Base-by-base conservation (phyloP, 2,329 filamentous ascomycete species). In the Lasiodiplodia citricola region DNA sequence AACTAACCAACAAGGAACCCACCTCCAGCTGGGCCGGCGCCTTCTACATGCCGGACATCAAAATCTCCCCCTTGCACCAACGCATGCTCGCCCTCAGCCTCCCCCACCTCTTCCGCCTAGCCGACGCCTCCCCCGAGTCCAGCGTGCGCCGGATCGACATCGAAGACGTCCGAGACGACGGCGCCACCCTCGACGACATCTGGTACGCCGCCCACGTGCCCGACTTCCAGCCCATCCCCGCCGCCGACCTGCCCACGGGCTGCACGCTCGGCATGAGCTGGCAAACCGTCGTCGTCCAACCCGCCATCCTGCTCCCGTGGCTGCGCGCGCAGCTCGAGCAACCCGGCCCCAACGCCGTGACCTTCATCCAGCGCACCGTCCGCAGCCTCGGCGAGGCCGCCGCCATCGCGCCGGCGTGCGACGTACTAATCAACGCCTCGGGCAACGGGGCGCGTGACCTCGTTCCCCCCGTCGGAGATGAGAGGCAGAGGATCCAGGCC, bases 21-120 rank as follows among this genome's bases (percentile, higher is more conserved):
- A 8, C 4, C 13, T 2, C 51, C 2, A 57, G 55, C 6, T 79
- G 74, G 74, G 78, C 78, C 0, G 77, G 78, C n/a, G 78, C 74
- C 10, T 71, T 71, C 52, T 78, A 73, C 69, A 70, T 79, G 8
- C 73, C 74, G 6, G 71, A 75, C 37, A 63, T 70, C 55, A 47
- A 55, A 7, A 72, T 71, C 4, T 60, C 51, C 1, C 69, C 70
- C 3, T 25, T 14, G 16, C 74, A 76, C 52, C 70, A 75, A 57
- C 68, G 72, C 66, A 78, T 79, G 74, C 77, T 79, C 66, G 68
- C 57, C 25, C 72, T 66, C 28, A 58, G 70, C 4, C 70, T 70
- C 21, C 66, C 70, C 21, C 56, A 68, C 28, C 65, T 71, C 23
- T 68, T 67, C 64, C 21, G n/a, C 11, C 70, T 72, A 16, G 71